These are phyloP conservation scores for Alternaria consortialis DNA, from an alignment of 2,329 filamentous ascomycete species.

Conservation along the genomic window DNA sequence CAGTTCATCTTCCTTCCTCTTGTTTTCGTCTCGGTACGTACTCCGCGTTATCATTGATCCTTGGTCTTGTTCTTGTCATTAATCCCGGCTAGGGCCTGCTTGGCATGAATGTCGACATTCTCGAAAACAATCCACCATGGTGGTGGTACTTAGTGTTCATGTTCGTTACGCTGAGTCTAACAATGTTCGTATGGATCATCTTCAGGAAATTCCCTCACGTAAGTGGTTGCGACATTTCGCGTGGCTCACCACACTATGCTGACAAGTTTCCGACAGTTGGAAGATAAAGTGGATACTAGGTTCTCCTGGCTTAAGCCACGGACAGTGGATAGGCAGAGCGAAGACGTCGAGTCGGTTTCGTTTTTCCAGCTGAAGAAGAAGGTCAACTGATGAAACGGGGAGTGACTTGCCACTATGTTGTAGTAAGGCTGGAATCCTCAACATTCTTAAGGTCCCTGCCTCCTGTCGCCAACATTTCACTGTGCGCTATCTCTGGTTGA, in stretches of 20 bases:
- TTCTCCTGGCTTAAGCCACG: neutral
- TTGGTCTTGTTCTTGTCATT: neutral
- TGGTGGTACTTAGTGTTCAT: neutral
- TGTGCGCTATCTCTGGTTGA: no score
- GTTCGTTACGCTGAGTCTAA: neutral
- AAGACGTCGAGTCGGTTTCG: neutral
- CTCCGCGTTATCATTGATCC: neutral
- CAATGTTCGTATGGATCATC: neutral
- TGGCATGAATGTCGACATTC: neutral
- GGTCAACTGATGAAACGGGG: neutral
- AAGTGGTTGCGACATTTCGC: neutral
- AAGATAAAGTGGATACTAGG: neutral
- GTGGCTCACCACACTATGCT: neutral
- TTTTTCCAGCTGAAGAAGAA: neutral
- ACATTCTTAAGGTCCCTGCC: no score
- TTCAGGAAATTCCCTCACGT: neutral
- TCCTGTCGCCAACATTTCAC: no score
- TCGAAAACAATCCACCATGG: neutral
- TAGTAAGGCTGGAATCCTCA: no score
- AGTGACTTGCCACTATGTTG: no score
- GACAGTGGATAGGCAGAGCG: rapidly evolving
- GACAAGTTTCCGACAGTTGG: neutral
- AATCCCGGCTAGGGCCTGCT: neutral
- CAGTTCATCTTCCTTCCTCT: neutral
- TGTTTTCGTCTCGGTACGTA: neutral